Evolutionary conservation across 139 green algal species (phyloP).

Genomic region (Parachlorella kessleri): DNA sequence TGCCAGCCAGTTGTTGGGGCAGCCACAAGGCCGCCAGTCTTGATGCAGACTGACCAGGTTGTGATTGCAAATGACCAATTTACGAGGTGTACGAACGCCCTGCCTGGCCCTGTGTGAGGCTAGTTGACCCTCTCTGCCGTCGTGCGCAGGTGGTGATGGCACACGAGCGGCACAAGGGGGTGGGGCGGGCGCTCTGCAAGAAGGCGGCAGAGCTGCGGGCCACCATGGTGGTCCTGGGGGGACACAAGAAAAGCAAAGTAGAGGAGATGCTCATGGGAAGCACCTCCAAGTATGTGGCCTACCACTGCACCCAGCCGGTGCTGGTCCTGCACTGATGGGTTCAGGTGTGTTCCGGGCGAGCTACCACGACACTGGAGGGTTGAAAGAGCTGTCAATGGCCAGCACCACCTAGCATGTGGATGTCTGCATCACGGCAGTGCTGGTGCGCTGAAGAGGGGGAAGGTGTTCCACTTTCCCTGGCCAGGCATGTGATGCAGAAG

Average conservation of each 20-base stretch:
- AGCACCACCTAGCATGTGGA: too few species aligned
- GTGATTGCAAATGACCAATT: background rate
- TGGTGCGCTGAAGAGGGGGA: too few species aligned
- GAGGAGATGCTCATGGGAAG: constrained; percentile 40
- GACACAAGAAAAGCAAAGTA: constrained; percentile 4
- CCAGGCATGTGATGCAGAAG: too few species aligned
- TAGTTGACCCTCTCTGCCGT: background rate
- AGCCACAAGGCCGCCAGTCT: too few species aligned
- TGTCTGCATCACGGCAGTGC: too few species aligned
- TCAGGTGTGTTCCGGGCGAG: too few species aligned
- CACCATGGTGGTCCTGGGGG: constrained; percentile 20
- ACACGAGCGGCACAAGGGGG: background rate
- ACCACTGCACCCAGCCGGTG: constrained; percentile 36
- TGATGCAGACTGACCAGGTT: background rate
- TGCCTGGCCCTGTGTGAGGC: background rate
- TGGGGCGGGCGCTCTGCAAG: constrained; percentile 28
- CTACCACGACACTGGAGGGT: too few species aligned
- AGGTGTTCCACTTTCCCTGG: too few species aligned
- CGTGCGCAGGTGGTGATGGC: background rate
- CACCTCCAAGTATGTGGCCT: constrained; percentile 27
- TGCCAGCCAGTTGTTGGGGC: too few species aligned
- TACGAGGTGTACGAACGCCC: background rate
- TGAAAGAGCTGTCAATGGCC: too few species aligned
- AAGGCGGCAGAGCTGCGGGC: constrained; percentile 25
- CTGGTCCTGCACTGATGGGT: constrained; percentile 34